phyloP scores from a whole-genome alignment of 768 basidiomycete species.

The Kondoa subrosea region DNA sequence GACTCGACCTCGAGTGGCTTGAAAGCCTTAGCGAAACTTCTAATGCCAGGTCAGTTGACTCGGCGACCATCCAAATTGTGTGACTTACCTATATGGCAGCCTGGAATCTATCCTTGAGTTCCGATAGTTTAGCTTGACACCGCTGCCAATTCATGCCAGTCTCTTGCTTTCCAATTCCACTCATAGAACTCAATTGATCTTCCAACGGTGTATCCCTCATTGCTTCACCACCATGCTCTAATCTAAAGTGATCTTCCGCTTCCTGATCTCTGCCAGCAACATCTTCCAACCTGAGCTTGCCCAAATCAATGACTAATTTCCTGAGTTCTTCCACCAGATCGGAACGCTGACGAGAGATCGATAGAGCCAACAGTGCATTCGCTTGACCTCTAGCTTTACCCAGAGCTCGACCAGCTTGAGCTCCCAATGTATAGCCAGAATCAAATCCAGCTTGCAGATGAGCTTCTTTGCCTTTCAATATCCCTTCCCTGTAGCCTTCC shows the following conservation, averaged over 20 bases:
- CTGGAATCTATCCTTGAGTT: too few species aligned
- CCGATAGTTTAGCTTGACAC: too few species aligned
- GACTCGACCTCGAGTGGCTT: too few species aligned
- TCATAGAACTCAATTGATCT: not conserved
- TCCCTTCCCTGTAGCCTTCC: conserved; percentile 94
- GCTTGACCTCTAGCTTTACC: conserved; percentile 60
- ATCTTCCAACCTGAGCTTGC: conserved; percentile 49
- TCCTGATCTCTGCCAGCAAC: conserved; percentile 59
- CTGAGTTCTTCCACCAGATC: conserved; percentile 36
- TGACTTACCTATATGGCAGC: too few species aligned
- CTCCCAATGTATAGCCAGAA: conserved; percentile 57
- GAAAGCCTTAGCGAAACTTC: too few species aligned
- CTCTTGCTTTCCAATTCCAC: not conserved
- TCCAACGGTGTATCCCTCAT: not conserved
- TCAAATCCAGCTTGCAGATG: conserved; percentile 84
- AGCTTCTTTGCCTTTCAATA: conserved; percentile 73
- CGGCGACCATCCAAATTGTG: too few species aligned
- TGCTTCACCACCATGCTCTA: conserved; percentile 27
- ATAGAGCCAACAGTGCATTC: conserved; percentile 43
- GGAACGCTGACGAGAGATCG: conserved; percentile 20
- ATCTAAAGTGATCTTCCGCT: conserved; percentile 52
- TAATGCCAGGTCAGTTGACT: too few species aligned
- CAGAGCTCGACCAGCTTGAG: conserved; percentile 56
- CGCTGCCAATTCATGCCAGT: not conserved
- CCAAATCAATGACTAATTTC: conserved; percentile 44